A percentile compares a stretch with the other conserved stretches of the same genome.
Evolutionary conservation across 257 asterid genomes (phyloP).

Genomic region (Solanum neorickii): DNA sequence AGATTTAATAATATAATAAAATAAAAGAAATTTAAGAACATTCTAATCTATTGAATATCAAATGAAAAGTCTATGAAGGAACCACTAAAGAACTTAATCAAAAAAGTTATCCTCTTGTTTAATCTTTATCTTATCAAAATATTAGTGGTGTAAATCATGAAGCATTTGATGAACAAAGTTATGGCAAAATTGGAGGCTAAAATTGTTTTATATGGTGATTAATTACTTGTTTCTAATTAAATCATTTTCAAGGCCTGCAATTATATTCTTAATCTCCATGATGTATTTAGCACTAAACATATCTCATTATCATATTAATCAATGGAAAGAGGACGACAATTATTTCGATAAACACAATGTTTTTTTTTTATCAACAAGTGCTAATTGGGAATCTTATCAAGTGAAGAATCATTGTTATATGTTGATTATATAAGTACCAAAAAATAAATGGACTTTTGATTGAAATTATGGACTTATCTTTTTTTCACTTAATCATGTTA

Average conservation of each 20-base stretch:
- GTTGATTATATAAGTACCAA: not conserved
- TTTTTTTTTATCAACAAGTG: not conserved
- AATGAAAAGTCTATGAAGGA: not conserved
- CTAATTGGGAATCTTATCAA: slow-evolving; percentile 6
- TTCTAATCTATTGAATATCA: not conserved
- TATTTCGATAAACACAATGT: slow-evolving; percentile 15
- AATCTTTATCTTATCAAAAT: not conserved
- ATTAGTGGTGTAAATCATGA: not conserved
- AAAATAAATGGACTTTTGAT: not conserved
- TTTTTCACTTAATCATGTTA: not conserved
- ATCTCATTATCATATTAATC: slow-evolving; percentile 5
- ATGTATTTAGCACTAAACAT: not conserved
- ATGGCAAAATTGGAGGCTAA: not conserved
- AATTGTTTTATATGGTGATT: not conserved
- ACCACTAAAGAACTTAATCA: not conserved
- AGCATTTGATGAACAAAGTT: not conserved
- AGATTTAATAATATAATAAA: not conserved
- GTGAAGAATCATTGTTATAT: not conserved
- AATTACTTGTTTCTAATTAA: not conserved
- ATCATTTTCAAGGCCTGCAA: not conserved
- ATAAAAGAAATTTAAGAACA: not conserved
- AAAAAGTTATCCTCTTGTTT: not conserved
- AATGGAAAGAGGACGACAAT: slow-evolving; percentile 11
- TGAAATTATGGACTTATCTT: not conserved
- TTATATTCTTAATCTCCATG: not conserved